Base-by-base conservation (phyloP, 2,329 filamentous ascomycete genomes). In the Boeremia exigua region DNA sequence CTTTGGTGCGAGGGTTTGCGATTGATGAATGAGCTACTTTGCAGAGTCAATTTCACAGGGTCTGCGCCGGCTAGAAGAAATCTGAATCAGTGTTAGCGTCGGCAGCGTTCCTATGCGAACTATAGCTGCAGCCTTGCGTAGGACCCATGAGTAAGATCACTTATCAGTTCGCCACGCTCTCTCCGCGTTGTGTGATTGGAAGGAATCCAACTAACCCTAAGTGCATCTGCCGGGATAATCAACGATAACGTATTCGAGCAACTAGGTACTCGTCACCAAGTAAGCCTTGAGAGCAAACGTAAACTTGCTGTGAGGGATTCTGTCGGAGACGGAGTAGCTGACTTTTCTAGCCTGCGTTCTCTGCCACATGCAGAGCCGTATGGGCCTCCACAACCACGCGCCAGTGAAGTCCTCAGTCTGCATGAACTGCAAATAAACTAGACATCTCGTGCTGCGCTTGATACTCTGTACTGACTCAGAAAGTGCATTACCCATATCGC, bases 401-500 rank as follows among this genome's bases (percentile, higher is more conserved):
- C 9, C 27, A 7, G 10, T 30, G 34, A 38, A 30, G 32, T 5
- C 12, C 14, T n/a, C 19, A 23, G 5, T 23, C 19, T 23, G n/a
- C 25, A 30, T 30, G 3, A 8, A 27, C 15, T 27, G 43, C 25
- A 27, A 28, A 11, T 28, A 2, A 25, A 25, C 15, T 14, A 42
- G 25, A 4, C 25, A 15, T 29, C 7, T 19, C 15, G 15, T 6
- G 34, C 10, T 11, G 28, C 23, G 28, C 28, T 17, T 9, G 14
- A 32, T 28, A 4, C 28, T 33, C 42, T 3, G 15, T 44, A 28
- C 11, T 34, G 17, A 27, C 30, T 34, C 30, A 29, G 14, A 23
- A 29, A 39, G 30, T 42, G 37, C 29, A 34, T 34, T 42, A 34
- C 14, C 28, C 47, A 34, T 49, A 49, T 42, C 37, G 37, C 29